phyloP scores from a whole-genome alignment of 2,329 filamentous ascomycete genomes.

The Curvularia verruculosa region DNA sequence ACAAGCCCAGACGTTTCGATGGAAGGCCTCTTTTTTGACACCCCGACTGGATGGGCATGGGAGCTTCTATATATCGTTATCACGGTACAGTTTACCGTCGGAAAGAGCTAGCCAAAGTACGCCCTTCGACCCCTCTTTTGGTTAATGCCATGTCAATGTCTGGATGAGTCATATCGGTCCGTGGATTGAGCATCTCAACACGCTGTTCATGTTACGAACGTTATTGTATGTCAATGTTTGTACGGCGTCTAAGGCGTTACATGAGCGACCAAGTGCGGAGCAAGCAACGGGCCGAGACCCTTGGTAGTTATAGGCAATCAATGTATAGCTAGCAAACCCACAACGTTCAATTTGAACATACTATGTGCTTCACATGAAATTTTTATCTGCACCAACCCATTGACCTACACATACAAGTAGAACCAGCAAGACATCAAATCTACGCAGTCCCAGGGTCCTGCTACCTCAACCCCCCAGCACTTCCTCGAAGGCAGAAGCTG shows the following conservation, averaged over 20 bases:
- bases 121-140: conserved; percentile 4
- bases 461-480: too few species aligned
- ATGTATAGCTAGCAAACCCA: neutral
- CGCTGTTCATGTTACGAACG: neutral
- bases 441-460: neutral
- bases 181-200: neutral
- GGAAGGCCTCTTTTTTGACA: neutral
- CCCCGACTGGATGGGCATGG: neutral
- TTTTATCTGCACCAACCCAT: neutral
- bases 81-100: neutral
- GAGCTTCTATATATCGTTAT: neutral
- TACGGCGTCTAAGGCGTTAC: neutral
- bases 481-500: too few species aligned
- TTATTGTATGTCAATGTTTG: neutral
- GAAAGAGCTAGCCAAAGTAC: conserved; percentile 1
- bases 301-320: neutral
- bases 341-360: neutral
- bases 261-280: neutral
- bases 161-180: neutral
- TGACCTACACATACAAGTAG: neutral
- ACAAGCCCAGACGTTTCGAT: neutral
- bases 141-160: neutral
- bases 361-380: neutral
- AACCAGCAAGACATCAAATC: neutral
- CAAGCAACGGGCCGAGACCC: neutral